These are phyloP conservation scores for Lactuca sativa DNA, from an alignment of 129 eudicot genomes.

Conservation along the genomic window DNA sequence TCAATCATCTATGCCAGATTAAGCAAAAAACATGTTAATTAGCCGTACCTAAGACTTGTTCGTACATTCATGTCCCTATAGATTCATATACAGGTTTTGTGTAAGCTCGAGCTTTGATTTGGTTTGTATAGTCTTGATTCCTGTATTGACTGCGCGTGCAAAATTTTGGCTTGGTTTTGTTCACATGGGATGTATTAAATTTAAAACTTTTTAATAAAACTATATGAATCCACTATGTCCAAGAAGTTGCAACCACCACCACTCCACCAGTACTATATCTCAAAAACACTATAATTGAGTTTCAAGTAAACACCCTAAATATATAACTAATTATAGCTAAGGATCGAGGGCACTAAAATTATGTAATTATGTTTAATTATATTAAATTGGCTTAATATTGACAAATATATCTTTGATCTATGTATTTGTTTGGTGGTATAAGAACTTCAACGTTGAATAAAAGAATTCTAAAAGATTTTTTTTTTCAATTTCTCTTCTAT, in stretches of 20 bases:
- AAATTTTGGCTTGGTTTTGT: background rate
- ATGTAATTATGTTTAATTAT: background rate
- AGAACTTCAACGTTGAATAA: background rate
- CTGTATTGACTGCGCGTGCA: background rate
- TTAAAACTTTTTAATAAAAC: background rate
- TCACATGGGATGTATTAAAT: background rate
- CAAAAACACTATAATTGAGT: background rate
- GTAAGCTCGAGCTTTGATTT: background rate
- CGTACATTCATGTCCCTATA: background rate
- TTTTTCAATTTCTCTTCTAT: background rate
- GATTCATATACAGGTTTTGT: background rate
- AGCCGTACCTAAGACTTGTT: background rate
- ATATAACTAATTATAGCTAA: background rate
- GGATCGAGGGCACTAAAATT: background rate
- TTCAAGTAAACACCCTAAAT: background rate
- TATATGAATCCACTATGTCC: background rate
- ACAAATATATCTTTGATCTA: background rate
- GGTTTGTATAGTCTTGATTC: background rate
- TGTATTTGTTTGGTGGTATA: background rate
- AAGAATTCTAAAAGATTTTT: background rate
- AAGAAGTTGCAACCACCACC: background rate
- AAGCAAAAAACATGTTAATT: background rate
- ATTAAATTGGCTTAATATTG: background rate
- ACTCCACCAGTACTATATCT: background rate
- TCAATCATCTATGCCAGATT: conserved; percentile 13